phyloP scores from a whole-genome alignment of 208 protist genomes.

The Kentomonas sorsogonicus region DNA sequence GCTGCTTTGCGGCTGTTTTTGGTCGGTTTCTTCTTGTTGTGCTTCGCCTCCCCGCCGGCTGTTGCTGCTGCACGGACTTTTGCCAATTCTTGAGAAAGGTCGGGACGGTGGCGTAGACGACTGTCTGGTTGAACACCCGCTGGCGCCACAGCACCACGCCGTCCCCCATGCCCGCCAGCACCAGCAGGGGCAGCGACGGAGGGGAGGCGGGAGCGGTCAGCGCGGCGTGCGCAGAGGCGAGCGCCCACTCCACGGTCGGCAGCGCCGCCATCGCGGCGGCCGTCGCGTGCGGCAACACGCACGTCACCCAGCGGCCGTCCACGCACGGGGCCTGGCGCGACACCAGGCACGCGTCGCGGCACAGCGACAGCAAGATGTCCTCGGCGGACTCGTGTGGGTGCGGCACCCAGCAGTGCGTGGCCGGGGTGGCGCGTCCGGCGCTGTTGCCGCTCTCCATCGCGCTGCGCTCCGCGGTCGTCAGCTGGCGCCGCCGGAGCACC shows the following conservation, averaged over 20 bases:
- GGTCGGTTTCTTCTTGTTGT: conserved; percentile 3
- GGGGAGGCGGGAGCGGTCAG: too few species aligned
- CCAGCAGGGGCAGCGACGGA: too few species aligned
- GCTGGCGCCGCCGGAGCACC: too few species aligned
- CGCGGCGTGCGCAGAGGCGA: too few species aligned
- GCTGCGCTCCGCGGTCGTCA: too few species aligned
- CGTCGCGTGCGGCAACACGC: too few species aligned
- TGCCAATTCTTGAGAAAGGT: conserved; percentile 43
- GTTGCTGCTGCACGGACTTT: conserved; percentile 20
- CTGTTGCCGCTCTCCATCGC: too few species aligned
- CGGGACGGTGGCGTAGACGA: conserved; percentile 42
- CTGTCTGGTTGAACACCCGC: conserved; percentile 18
- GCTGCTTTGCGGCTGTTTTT: neutral
- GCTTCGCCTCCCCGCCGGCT: conserved; percentile 16
- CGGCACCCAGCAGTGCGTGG: conserved; percentile 8
- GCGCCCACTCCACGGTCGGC: too few species aligned
- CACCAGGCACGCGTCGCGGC: conserved; percentile 33
- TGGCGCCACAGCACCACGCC: conserved; percentile 40
- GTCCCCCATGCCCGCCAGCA: conserved; percentile 22
- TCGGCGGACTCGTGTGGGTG: conserved; percentile 35
- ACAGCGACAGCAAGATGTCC: conserved; percentile 49
- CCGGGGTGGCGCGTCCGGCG: too few species aligned
- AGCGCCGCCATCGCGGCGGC: too few species aligned
- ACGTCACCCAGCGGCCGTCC: conserved; percentile 55
- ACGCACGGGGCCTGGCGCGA: conserved; percentile 29